Percentiles rank a stretch among this genome's conserved stretches.
Evolutionary conservation across 768 basidiomycete species (phyloP).

Genomic region (Flagelloscypha sp.): DNA sequence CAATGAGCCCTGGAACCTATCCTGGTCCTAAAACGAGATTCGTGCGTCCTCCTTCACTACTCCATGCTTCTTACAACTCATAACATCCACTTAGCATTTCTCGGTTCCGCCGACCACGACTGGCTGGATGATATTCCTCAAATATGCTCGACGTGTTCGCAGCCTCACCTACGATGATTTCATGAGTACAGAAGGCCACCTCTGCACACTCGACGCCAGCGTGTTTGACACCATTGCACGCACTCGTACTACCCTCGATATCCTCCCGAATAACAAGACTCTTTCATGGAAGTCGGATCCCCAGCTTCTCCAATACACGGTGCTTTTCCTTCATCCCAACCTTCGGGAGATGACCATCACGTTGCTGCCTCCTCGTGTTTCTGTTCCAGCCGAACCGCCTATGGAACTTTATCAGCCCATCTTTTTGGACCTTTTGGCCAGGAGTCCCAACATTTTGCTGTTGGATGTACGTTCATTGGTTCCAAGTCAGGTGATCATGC

Average conservation of each 20-base stretch:
- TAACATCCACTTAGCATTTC: conserved; percentile 27
- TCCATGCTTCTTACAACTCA: conserved; percentile 1
- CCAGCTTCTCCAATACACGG: conserved; percentile 23
- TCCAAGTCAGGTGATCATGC: conserved; percentile 33
- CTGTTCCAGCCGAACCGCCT: conserved; percentile 16
- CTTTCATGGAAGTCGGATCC: conserved; percentile 38
- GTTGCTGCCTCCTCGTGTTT: conserved; percentile 22
- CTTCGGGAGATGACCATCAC: conserved; percentile 23
- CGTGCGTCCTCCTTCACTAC: conserved; percentile 6
- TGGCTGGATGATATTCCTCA: conserved; percentile 50
- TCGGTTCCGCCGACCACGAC: conserved; percentile 29
- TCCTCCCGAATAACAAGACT: conserved; percentile 47
- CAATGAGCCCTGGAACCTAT: conserved; percentile 14
- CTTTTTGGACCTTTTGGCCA: conserved; percentile 32
- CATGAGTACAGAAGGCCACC: conserved; percentile 11
- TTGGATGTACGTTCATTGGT: conserved; percentile 39
- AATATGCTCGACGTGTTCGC: conserved; percentile 45
- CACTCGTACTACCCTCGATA: conserved; percentile 41
- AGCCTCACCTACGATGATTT: conserved; percentile 18
- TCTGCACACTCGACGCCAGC: conserved; percentile 21
- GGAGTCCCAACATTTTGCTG: conserved; percentile 42
- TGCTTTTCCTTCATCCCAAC: conserved; percentile 51
- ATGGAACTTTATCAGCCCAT: conserved; percentile 14
- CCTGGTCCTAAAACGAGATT: too few species aligned
- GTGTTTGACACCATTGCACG: conserved; percentile 50